These are phyloP conservation scores for Cyclospora cayetanensis DNA, from an alignment of 169 alveolate species.

Conservation along the genomic window DNA sequence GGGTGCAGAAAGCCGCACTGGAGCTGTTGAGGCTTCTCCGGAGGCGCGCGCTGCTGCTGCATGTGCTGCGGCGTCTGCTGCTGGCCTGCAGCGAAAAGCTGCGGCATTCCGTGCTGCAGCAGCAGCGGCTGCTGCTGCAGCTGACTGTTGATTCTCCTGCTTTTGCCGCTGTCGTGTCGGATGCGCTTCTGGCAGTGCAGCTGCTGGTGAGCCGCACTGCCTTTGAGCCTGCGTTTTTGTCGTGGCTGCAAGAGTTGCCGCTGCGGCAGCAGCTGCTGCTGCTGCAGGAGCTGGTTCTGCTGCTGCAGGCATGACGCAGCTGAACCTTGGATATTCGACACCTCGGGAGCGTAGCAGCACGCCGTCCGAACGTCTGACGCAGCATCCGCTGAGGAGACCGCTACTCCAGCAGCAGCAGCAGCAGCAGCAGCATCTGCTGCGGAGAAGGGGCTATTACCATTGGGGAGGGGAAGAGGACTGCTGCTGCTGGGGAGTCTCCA, in stretches of 20 bases:
- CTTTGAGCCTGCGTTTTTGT: constrained; percentile 6
- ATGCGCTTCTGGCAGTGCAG: not conserved
- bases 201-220: not conserved
- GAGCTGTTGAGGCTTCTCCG: too few species aligned
- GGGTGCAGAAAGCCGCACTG: too few species aligned
- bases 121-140: constrained; percentile 9
- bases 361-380: too few species aligned
- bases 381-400: too few species aligned
- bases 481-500: not conserved
- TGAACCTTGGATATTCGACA: not conserved
- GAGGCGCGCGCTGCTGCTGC: not conserved
- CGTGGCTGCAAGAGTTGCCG: not conserved
- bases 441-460: not conserved
- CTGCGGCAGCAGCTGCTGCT: not conserved
- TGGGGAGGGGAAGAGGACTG: not conserved
- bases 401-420: not conserved
- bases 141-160: not conserved
- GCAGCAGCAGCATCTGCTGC: constrained; percentile 23
- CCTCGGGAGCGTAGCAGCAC: too few species aligned
- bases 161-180: not conserved
- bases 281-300: not conserved
- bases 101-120: not conserved
- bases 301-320: not conserved
- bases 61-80: constrained; percentile 1
- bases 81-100: not conserved